Evolutionary conservation across 2,329 filamentous ascomycete genomes (phyloP).

Genomic region (Albophoma yamanashiensis): DNA sequence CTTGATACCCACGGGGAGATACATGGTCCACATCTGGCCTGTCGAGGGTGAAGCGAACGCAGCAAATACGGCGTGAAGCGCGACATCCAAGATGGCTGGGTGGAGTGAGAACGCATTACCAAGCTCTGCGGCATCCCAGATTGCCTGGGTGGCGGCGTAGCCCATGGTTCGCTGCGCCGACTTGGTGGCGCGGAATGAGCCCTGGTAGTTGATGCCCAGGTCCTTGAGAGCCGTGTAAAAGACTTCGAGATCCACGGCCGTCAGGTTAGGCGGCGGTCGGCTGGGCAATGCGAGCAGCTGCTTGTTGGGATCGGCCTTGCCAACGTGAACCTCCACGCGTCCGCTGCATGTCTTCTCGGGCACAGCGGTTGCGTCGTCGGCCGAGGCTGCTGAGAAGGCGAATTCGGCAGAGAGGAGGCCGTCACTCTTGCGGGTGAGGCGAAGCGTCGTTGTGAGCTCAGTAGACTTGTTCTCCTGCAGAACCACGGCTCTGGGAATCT

Average conservation of each 20-base stretch:
- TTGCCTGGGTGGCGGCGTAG: background rate
- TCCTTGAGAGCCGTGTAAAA: background rate
- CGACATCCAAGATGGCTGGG: background rate
- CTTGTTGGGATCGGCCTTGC: background rate
- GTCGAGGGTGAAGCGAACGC: background rate
- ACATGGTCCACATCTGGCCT: background rate
- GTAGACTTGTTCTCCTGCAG: background rate
- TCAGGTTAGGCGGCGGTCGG: background rate
- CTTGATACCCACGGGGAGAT: background rate
- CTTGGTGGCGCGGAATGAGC: background rate
- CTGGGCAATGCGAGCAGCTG: background rate
- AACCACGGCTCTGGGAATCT: background rate
- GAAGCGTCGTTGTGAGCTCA: background rate
- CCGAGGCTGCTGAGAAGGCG: background rate
- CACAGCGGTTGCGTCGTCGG: background rate
- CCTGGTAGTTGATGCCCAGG: background rate
- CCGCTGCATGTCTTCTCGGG: background rate
- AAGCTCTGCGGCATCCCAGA: background rate
- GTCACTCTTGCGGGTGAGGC: background rate
- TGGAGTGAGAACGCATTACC: background rate
- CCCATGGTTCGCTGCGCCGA: background rate
- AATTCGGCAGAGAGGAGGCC: background rate
- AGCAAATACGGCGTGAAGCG: background rate
- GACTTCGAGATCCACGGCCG: background rate
- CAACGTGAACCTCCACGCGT: background rate